Evolutionary conservation across 2,329 filamentous ascomycete species (phyloP).

Genomic region (Phyllachora maydis): DNA sequence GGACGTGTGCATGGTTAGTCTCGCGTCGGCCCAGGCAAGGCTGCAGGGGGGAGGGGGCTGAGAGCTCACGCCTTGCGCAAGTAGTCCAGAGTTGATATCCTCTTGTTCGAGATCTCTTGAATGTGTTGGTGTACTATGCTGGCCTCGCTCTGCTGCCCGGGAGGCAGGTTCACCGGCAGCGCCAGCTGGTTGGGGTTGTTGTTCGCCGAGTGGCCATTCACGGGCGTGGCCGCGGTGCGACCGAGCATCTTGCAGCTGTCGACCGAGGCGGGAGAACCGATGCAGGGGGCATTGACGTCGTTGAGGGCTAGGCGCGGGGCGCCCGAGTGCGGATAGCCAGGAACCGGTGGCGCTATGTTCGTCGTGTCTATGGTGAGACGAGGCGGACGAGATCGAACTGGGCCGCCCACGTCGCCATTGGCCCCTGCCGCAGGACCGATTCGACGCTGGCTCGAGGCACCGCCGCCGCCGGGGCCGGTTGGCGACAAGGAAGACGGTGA

Average conservation of each 20-base stretch:
- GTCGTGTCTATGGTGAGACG: constrained; percentile 1
- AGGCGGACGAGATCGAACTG: no score
- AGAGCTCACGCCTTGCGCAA: constrained; percentile 64
- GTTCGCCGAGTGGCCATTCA: constrained; percentile 8
- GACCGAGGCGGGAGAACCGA: constrained; percentile 12
- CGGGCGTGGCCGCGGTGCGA: constrained; percentile 16
- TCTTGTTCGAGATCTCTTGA: constrained; percentile 72
- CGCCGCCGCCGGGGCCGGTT: no score
- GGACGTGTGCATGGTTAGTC: constrained; percentile 3
- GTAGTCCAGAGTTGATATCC: constrained; percentile 88
- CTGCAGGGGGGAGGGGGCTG: not conserved
- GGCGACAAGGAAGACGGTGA: constrained; percentile 31
- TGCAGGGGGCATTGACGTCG: constrained; percentile 1
- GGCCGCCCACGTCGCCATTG: no score
- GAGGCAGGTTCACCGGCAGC: constrained; percentile 8
- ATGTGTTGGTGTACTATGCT: constrained; percentile 39
- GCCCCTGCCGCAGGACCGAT: constrained; percentile 4
- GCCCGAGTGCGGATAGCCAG: constrained; percentile 1
- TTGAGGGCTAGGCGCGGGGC: constrained; percentile 1
- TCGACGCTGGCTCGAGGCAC: no score
- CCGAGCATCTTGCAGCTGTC: constrained; percentile 22
- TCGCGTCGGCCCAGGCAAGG: not conserved
- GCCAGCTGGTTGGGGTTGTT: constrained; percentile 3
- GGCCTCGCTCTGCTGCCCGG: constrained; percentile 22
- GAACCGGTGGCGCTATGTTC: not conserved